These are phyloP conservation scores for Apiospora arundinis DNA, from an alignment of 2,329 filamentous ascomycete genomes.

Conservation along the genomic window DNA sequence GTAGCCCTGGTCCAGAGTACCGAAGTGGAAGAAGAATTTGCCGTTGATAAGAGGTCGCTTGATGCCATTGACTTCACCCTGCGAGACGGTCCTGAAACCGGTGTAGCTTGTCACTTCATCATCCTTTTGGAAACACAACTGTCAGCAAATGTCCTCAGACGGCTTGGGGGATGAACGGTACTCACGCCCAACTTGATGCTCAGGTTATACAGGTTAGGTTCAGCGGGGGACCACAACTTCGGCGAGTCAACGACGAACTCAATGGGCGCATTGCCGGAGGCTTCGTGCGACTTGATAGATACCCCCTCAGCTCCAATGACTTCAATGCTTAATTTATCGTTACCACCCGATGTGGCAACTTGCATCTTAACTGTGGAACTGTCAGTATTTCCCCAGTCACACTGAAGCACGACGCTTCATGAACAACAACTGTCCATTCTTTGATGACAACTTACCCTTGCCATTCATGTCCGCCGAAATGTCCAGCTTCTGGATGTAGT, in stretches of 20 bases:
- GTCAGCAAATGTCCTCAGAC: neutral
- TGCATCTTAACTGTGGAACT: constrained; percentile 57
- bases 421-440: neutral
- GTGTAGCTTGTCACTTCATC: constrained; percentile 70
- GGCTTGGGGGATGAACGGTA: neutral
- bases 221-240: constrained; percentile 69
- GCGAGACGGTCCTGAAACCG: constrained; percentile 69
- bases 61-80: constrained; percentile 62
- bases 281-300: constrained; percentile 50
- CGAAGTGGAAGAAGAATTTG: constrained; percentile 72
- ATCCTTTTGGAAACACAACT: constrained; percentile 25
- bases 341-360: constrained; percentile 53
- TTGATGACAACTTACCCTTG: constrained; percentile 44
- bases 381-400: neutral
- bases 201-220: constrained; percentile 69
- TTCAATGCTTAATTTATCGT: constrained; percentile 41
- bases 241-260: constrained; percentile 60
- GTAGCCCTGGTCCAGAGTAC: constrained; percentile 73
- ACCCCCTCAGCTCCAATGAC: constrained; percentile 46
- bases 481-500: constrained; percentile 65
- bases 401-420: neutral
- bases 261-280: constrained; percentile 56
- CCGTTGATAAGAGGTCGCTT: constrained; percentile 70
- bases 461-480: constrained; percentile 63
- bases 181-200: constrained; percentile 50